A percentile compares a stretch with the other conserved stretches of the same genome.
phyloP scores from a whole-genome alignment of 2,329 filamentous ascomycete genomes.

The Fonsecaea monophora region DNA sequence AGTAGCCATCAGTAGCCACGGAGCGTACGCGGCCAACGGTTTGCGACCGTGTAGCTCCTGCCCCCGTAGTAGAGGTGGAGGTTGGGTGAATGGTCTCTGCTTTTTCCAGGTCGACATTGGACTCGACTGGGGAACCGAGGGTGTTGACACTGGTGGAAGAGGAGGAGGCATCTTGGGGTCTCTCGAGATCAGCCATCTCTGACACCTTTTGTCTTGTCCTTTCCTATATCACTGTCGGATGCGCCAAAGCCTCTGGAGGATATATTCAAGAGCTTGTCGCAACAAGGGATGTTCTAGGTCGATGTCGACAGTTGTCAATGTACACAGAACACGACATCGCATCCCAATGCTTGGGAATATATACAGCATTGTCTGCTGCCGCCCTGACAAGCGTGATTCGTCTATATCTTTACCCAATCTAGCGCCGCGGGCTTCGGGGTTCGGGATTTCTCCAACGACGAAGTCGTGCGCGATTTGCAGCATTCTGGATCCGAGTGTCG shows the following conservation, averaged over 20 bases:
- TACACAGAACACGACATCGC: background rate
- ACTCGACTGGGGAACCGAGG: conserved; percentile 1
- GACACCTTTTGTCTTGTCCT: background rate
- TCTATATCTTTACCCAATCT: background rate
- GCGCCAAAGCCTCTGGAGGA: too few species aligned
- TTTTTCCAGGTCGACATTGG: conserved; percentile 24
- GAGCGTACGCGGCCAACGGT: conserved; percentile 13
- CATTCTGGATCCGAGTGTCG: background rate
- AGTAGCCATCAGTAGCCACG: conserved; percentile 24
- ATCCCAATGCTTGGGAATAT: conserved; percentile 4
- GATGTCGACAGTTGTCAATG: background rate
- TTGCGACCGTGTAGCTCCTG: background rate
- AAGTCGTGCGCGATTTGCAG: conserved; percentile 10
- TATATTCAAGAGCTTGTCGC: too few species aligned
- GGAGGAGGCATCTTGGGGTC: background rate
- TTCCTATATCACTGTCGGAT: background rate
- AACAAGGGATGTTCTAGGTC: background rate
- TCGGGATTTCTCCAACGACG: background rate
- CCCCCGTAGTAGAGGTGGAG: background rate
- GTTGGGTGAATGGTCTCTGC: conserved; percentile 19
- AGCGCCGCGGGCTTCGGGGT: too few species aligned
- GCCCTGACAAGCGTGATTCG: background rate
- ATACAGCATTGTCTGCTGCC: background rate
- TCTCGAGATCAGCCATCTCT: conserved; percentile 4
- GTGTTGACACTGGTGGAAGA: conserved; percentile 1